phyloP scores from a whole-genome alignment of 345 rosid species.

The Eucalyptus pumila region DNA sequence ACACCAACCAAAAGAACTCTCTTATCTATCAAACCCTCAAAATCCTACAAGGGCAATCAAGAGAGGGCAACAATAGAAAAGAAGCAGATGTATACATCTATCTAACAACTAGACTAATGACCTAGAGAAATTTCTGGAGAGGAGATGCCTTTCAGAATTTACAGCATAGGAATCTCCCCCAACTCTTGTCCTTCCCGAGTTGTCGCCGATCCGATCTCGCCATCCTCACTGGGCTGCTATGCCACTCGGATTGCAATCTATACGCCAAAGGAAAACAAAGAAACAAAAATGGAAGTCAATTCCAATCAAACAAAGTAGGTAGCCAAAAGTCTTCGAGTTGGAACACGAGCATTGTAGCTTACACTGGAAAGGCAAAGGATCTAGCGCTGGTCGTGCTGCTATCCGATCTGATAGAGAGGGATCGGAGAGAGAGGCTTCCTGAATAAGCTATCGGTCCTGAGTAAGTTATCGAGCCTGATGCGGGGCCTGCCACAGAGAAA shows the following conservation, averaged over 20 bases:
- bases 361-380: constrained; percentile 94
- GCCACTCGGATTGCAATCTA: constrained; percentile 31
- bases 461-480: constrained; percentile 48
- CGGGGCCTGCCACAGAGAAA: constrained; percentile 47
- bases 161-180: constrained; percentile 24
- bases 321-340: background rate
- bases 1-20: background rate
- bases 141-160: constrained; percentile 5
- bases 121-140: background rate
- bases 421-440: constrained; percentile 78
- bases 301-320: background rate
- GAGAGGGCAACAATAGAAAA: background rate
- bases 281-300: background rate
- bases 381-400: constrained; percentile 91
- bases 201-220: constrained; percentile 2
- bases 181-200: background rate
- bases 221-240: constrained; percentile 34
- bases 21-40: background rate
- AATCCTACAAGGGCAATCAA: background rate
- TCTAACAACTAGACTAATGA: background rate
- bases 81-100: background rate
- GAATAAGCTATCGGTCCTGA: constrained; percentile 61
- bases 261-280: background rate
- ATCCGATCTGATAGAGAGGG: constrained; percentile 79
- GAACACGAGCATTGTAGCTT: background rate